These are phyloP conservation scores for Lactarius hengduanensis DNA, from an alignment of 768 basidiomycete genomes.

Conservation along the genomic window DNA sequence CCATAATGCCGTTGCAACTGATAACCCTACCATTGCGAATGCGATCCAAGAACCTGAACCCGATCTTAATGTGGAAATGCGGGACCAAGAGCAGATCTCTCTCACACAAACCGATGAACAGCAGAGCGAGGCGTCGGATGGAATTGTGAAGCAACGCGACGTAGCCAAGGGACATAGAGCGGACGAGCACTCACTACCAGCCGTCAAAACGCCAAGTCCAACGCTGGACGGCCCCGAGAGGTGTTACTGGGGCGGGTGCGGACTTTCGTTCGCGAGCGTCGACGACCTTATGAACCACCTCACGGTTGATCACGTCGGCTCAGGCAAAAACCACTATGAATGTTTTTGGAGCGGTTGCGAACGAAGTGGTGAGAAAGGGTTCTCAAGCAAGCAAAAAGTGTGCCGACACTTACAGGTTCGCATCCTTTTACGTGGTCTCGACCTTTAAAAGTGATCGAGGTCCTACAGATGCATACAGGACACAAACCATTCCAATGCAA, in stretches of 20 bases:
- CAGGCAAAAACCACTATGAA: slow-evolving; percentile 81
- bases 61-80: slow-evolving; percentile 6
- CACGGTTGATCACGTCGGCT: slow-evolving; percentile 69
- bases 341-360: slow-evolving; percentile 85
- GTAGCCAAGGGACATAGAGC: neutral
- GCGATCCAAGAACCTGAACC: neutral
- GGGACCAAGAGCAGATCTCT: neutral
- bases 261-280: slow-evolving; percentile 55
- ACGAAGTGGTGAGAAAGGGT: slow-evolving; percentile 62
- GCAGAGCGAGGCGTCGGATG: neutral
- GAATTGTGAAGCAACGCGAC: neutral
- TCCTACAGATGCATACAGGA: slow-evolving; percentile 66
- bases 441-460: slow-evolving; percentile 37
- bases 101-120: neutral
- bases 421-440: slow-evolving; percentile 1
- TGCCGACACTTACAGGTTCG: slow-evolving; percentile 84
- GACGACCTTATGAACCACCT: slow-evolving; percentile 79
- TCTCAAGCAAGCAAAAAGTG: slow-evolving; percentile 92
- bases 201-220: slow-evolving; percentile 36
- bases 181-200: slow-evolving; percentile 23
- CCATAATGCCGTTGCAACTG: slow-evolving; percentile 15
- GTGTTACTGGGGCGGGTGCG: slow-evolving; percentile 74
- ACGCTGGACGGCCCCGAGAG: slow-evolving; percentile 39
- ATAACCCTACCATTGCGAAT: slow-evolving; percentile 14
- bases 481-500: slow-evolving; percentile 88